Conservation (phyloP, 257 asterid genomes). For the Rubia yunnanensis region DNA sequence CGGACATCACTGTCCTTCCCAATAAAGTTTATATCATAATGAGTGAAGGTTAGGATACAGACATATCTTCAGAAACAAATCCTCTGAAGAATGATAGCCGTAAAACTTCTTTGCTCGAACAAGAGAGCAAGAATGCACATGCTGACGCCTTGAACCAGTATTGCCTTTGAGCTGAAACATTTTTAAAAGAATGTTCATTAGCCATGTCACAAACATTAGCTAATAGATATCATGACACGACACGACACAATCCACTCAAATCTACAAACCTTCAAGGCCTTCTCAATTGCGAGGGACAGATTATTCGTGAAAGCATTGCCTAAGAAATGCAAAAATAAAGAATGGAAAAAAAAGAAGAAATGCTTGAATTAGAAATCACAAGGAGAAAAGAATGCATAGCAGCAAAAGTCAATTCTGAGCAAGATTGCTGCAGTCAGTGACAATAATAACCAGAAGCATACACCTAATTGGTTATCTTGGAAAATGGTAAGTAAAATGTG, state of each 20-base stretch:
- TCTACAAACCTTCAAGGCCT: constrained; percentile 63
- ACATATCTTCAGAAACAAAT: constrained; percentile 82
- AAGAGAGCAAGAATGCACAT: constrained; percentile 74
- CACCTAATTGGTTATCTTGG: not conserved
- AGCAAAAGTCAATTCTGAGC: not conserved
- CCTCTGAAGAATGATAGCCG: constrained; percentile 85
- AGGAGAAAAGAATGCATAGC: not conserved
- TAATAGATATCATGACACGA: not conserved
- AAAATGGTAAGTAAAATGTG: not conserved
- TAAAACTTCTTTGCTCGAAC: constrained; percentile 83
- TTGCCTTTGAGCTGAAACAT: constrained; percentile 63
- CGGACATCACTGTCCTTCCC: too few species aligned
- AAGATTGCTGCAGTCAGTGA: not conserved
- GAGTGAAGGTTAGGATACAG: constrained; percentile 55
- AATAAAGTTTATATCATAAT: not conserved
- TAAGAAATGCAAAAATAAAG: constrained; percentile 26
- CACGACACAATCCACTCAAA: constrained; percentile 8
- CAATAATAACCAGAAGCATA: not conserved
- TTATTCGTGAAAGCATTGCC: constrained; percentile 42
- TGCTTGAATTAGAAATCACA: constrained; percentile 1
- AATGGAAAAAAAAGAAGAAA: constrained; percentile 14
- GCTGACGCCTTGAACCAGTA: constrained; percentile 80
- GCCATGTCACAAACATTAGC: constrained; percentile 15
- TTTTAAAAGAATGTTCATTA: constrained; percentile 11
- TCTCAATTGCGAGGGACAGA: constrained; percentile 67